Percentiles rank a stretch among this genome's conserved stretches.
phyloP scores from a whole-genome alignment of 2,329 filamentous ascomycete genomes.

The Leptographium lundbergii region DNA sequence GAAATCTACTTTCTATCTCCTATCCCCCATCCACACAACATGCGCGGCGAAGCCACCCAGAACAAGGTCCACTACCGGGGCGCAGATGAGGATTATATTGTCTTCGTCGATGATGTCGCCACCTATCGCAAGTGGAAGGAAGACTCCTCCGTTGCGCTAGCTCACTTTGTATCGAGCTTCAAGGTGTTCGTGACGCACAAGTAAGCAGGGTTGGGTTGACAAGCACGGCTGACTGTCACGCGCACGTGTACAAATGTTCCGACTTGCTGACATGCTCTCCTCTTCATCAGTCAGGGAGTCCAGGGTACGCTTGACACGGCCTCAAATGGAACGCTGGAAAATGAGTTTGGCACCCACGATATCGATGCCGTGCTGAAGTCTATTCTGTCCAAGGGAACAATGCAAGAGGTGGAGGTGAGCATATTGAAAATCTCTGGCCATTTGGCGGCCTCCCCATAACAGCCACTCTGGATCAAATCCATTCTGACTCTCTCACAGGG shows the following conservation, averaged over 20 bases:
- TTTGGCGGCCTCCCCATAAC: not conserved
- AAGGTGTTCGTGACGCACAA: slow-evolving; percentile 84
- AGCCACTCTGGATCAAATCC: not conserved
- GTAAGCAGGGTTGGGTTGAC: slow-evolving; percentile 38
- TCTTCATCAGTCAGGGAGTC: slow-evolving; percentile 58
- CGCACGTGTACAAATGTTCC: not conserved
- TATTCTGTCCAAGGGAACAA: slow-evolving; percentile 65
- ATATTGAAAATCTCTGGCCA: not conserved
- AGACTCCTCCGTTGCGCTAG: slow-evolving; percentile 66
- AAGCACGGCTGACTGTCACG: not conserved
- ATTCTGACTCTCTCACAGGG: slow-evolving; percentile 24
- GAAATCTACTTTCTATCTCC: slow-evolving; percentile 3
- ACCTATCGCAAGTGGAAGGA: slow-evolving; percentile 68
- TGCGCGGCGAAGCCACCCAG: slow-evolving; percentile 58
- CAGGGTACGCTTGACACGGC: slow-evolving; percentile 70
- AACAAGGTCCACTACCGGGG: slow-evolving; percentile 83
- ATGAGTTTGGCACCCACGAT: slow-evolving; percentile 72
- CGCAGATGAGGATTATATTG: slow-evolving; percentile 42
- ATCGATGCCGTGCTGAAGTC: slow-evolving; percentile 71
- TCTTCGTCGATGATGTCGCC: slow-evolving; percentile 47
- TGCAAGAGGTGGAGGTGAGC: slow-evolving; percentile 47
- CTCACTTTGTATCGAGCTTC: slow-evolving; percentile 77
- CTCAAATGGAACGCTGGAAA: slow-evolving; percentile 61
- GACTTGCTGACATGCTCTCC: not conserved
- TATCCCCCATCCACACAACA: slow-evolving; percentile 20